A percentile compares a stretch with the other conserved stretches of the same genome.
These are phyloP conservation scores for Cicer bijugum DNA, from an alignment of 306 rosid genomes.

Conservation along the genomic window DNA sequence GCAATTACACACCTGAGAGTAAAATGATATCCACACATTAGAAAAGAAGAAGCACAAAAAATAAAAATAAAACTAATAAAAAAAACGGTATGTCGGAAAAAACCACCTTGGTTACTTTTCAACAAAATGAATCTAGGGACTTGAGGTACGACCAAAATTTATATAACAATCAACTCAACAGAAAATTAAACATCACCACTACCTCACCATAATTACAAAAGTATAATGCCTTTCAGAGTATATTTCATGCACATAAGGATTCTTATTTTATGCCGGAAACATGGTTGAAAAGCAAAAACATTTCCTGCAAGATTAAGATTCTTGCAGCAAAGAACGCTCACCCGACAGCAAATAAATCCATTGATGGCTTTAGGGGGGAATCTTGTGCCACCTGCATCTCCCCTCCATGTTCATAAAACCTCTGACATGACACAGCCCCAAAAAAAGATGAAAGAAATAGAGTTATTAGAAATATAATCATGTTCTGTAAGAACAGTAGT, in stretches of 20 bases:
- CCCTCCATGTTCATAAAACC: conserved; percentile 97
- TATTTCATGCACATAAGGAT: conserved; percentile 23
- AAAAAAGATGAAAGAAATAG: conserved; percentile 24
- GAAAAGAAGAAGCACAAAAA: conserved; percentile 17
- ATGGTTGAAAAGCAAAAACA: conserved; percentile 34
- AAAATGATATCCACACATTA: conserved; percentile 43
- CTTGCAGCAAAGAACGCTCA: conserved; percentile 56
- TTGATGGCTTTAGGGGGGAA: conserved; percentile 81
- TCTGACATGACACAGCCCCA: conserved; percentile 53
- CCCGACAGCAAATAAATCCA: conserved; percentile 98
- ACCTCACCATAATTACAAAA: conserved; percentile 34
- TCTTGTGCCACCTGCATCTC: conserved; percentile 93
- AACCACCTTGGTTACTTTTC: conserved; percentile 15
- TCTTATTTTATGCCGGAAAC: conserved; percentile 33
- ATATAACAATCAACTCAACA: conserved; percentile 23
- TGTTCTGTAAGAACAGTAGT: conserved; percentile 26
- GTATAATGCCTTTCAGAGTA: conserved; percentile 26
- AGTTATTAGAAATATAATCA: conserved; percentile 16
- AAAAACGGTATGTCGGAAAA: neutral
- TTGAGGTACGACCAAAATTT: conserved; percentile 19
- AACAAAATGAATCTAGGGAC: conserved; percentile 25
- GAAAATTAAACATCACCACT: conserved; percentile 37
- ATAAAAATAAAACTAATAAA: conserved; percentile 23
- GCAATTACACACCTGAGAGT: conserved; percentile 91
- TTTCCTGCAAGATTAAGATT: conserved; percentile 34